A percentile compares a stretch with the other conserved stretches of the same genome.
These are phyloP conservation scores for Yamadazyma dushanensis DNA, from an alignment of 1,139 yeast species.

Conservation along the genomic window DNA sequence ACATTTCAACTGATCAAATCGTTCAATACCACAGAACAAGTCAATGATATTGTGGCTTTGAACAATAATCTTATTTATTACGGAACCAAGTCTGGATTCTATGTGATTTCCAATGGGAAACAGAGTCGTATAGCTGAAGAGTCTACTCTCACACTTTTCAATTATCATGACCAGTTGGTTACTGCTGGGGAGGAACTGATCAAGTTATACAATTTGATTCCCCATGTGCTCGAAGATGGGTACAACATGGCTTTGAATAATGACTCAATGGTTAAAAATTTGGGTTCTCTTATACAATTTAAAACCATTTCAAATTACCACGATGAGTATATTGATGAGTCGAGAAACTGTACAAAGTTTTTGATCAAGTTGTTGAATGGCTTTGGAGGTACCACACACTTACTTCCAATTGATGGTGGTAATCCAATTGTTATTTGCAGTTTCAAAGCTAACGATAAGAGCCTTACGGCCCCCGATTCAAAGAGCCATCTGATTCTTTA, in stretches of 20 bases:
- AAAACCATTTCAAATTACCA: slow-evolving; percentile 79
- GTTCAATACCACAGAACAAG: slow-evolving; percentile 31
- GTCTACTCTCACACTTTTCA: slow-evolving; percentile 11
- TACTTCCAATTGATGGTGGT: slow-evolving; percentile 70
- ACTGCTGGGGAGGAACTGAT: slow-evolving; percentile 38
- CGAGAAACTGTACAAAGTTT: slow-evolving; percentile 83
- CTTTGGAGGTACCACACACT: slow-evolving; percentile 71
- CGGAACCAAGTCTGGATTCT: slow-evolving; percentile 16
- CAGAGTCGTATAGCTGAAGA: slow-evolving; percentile 6
- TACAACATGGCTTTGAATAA: slow-evolving; percentile 24
- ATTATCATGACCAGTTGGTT: slow-evolving; percentile 21
- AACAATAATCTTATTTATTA: slow-evolving; percentile 11
- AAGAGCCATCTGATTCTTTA: slow-evolving; percentile 48
- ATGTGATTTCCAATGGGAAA: slow-evolving; percentile 9
- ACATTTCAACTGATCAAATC: slow-evolving; percentile 72
- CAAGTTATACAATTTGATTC: slow-evolving; percentile 9
- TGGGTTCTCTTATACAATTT: slow-evolving; percentile 63
- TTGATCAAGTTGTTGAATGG: slow-evolving; percentile 60
- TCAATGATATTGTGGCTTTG: slow-evolving; percentile 12
- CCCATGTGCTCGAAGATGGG: slow-evolving; percentile 1
- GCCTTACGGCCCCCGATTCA: too few species aligned
- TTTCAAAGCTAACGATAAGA: slow-evolving; percentile 54
- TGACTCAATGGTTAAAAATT: slow-evolving; percentile 62
- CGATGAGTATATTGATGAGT: slow-evolving; percentile 66
- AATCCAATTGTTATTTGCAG: slow-evolving; percentile 83